Evolutionary conservation across 2,329 filamentous ascomycete genomes (phyloP).

Genomic region (Furcasterigmium sp.): DNA sequence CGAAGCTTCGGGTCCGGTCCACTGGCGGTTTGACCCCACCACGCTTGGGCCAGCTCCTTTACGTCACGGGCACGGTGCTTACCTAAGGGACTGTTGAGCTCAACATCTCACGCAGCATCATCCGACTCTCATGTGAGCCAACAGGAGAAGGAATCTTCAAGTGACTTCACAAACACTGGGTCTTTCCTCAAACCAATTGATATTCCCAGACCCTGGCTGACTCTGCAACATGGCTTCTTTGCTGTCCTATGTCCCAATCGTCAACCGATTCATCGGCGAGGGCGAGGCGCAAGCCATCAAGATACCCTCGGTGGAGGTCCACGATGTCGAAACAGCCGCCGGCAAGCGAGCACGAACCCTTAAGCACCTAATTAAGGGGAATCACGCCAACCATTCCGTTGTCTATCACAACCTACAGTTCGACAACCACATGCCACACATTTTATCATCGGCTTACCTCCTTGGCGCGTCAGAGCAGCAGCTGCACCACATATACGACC

Average conservation of each 20-base stretch:
- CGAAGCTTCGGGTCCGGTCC: too few species aligned
- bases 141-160: too few species aligned
- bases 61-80: too few species aligned
- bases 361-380: slow-evolving; percentile 86
- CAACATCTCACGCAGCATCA: background rate
- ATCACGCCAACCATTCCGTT: slow-evolving; percentile 85
- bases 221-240: slow-evolving; percentile 20
- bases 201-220: slow-evolving; percentile 3
- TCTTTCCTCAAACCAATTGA: too few species aligned
- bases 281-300: slow-evolving; percentile 34
- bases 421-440: slow-evolving; percentile 80
- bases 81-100: background rate
- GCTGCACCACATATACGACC: slow-evolving; percentile 76
- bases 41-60: too few species aligned
- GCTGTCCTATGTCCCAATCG: slow-evolving; percentile 35
- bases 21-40: too few species aligned
- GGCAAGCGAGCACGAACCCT: slow-evolving; percentile 78
- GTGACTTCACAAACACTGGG: too few species aligned
- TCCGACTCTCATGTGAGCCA: background rate
- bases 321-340: slow-evolving; percentile 73
- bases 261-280: slow-evolving; percentile 28
- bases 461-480: slow-evolving; percentile 71
- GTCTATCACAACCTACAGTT: slow-evolving; percentile 69
- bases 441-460: slow-evolving; percentile 79
- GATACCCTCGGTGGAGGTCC: slow-evolving; percentile 64